Conservation (phyloP, 345 rosid genomes). For the Kernera saxatilis region DNA sequence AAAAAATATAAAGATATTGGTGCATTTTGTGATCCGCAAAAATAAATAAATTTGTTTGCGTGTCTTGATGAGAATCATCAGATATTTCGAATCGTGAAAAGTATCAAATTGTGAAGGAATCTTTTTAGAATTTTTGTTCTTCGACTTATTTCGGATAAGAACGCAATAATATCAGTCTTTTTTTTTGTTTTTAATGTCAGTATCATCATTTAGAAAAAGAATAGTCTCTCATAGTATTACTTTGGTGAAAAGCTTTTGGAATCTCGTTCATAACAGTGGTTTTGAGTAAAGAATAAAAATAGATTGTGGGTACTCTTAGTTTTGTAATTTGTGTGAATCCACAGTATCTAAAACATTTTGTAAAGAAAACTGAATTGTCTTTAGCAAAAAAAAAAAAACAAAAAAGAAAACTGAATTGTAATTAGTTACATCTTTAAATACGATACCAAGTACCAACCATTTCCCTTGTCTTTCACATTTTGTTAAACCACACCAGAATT, state of each 20-base stretch:
- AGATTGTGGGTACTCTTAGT: neutral
- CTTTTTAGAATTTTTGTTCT: neutral
- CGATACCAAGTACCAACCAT: neutral
- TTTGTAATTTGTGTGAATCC: neutral
- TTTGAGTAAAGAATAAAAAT: neutral
- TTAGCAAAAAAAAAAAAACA: neutral
- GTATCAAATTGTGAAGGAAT: constrained; percentile 19
- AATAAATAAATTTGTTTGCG: neutral
- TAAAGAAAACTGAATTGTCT: no score
- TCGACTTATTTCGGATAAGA: constrained; percentile 13
- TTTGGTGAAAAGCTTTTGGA: no score
- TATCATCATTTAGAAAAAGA: no score
- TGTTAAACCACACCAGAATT: neutral
- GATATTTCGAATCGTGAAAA: constrained; percentile 4
- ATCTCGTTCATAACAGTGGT: neutral
- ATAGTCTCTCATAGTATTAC: no score
- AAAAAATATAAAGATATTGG: neutral
- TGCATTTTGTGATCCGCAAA: constrained; percentile 17
- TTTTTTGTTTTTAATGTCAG: neutral
- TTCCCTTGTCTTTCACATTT: constrained; percentile 2
- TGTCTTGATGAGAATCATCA: neutral
- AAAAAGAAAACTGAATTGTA: neutral
- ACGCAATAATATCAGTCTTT: neutral
- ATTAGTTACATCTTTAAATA: neutral
- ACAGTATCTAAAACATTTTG: neutral